These are phyloP conservation scores for Citrus reticulata DNA, from an alignment of 345 rosid genomes.

Conservation along the genomic window DNA sequence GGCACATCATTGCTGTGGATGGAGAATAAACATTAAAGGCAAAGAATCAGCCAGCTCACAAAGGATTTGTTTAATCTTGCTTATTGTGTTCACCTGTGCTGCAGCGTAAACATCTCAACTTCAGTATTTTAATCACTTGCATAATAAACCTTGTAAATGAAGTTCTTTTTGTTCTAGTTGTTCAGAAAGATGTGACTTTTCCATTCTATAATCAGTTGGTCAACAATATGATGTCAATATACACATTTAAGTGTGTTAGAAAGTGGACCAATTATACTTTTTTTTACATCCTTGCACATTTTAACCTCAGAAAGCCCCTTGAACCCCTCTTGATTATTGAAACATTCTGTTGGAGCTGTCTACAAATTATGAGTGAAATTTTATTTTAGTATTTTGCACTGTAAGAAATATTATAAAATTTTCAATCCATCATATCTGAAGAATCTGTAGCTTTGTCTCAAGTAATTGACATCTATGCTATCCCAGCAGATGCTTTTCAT, in stretches of 20 bases:
- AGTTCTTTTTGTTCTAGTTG: background rate
- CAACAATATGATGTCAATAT: background rate
- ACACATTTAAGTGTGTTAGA: background rate
- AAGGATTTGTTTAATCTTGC: slow-evolving; percentile 64
- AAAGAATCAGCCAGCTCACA: slow-evolving; percentile 40
- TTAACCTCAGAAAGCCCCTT: background rate
- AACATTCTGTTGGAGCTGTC: background rate
- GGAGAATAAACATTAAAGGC: slow-evolving; percentile 57
- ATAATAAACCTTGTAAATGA: background rate
- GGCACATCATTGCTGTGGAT: slow-evolving; percentile 54
- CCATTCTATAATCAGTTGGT: background rate
- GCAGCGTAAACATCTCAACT: slow-evolving; percentile 68
- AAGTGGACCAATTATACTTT: background rate
- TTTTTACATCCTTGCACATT: background rate
- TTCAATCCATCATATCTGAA: background rate
- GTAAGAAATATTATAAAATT: background rate
- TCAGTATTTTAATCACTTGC: background rate
- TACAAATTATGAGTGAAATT: background rate
- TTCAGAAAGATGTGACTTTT: background rate
- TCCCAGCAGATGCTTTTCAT: background rate
- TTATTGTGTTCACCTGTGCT: slow-evolving; percentile 73
- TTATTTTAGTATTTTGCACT: background rate
- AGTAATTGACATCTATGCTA: background rate
- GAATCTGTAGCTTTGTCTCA: background rate
- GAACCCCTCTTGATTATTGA: background rate